Percentiles rank a stretch among this genome's conserved stretches.
These are phyloP conservation scores for Cornus controversa DNA, from an alignment of 148 eudicot species.

Conservation along the genomic window DNA sequence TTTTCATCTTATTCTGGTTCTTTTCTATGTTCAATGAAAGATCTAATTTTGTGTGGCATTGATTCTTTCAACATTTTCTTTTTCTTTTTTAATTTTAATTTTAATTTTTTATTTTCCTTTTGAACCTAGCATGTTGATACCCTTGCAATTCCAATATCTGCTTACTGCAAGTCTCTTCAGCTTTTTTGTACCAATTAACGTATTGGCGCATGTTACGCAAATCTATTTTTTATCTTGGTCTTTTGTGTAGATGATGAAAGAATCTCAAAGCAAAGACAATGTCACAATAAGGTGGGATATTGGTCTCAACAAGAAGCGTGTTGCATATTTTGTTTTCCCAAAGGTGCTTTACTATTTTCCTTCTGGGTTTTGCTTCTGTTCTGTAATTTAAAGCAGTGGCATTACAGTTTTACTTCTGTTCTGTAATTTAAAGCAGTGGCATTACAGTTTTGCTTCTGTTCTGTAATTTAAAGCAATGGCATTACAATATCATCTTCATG, in stretches of 20 bases:
- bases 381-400: conserved; percentile 7
- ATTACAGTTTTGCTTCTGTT: not conserved
- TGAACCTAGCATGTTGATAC: not conserved
- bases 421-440: too few species aligned
- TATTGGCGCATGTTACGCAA: not conserved
- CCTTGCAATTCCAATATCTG: too few species aligned
- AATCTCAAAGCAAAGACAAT: conserved; percentile 97
- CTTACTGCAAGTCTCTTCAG: not conserved
- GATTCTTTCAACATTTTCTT: too few species aligned
- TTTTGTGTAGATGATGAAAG: conserved; percentile 89
- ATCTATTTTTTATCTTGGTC: not conserved
- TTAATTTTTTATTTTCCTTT: not conserved
- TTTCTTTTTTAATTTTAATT: too few species aligned
- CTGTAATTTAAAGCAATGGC: too few species aligned
- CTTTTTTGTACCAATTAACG: not conserved
- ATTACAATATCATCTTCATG: too few species aligned
- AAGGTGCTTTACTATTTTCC: conserved; percentile 52
- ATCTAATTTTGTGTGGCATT: not conserved
- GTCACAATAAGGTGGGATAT: conserved; percentile 97
- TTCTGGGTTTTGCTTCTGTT: not conserved
- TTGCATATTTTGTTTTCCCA: conserved; percentile 96
- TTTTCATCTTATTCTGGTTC: not conserved
- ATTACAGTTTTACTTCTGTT: not conserved
- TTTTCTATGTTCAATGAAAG: not conserved
- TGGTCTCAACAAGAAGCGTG: conserved; percentile 97